phyloP scores from a whole-genome alignment of 148 eudicot species.

The Rheum nobile region DNA sequence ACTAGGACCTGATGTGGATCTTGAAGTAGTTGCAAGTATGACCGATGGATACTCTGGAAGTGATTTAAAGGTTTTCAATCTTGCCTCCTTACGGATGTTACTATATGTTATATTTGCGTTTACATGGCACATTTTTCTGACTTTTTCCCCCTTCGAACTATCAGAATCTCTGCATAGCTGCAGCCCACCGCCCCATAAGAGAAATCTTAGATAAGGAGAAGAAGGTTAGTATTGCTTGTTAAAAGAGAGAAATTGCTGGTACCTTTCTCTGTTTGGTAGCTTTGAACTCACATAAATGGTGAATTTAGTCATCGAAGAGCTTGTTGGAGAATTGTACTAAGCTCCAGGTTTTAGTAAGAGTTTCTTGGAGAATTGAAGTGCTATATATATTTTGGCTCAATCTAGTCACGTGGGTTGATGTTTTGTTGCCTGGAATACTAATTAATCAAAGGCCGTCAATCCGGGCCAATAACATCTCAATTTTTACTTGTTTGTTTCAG shows the following conservation, averaged over 20 bases:
- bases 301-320: too few species aligned
- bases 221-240: background rate
- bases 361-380: background rate
- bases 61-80: slow-evolving; percentile 58
- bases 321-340: too few species aligned
- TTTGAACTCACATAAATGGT: too few species aligned
- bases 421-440: background rate
- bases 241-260: background rate
- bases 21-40: slow-evolving; percentile 64
- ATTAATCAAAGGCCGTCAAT: background rate
- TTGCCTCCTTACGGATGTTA: too few species aligned
- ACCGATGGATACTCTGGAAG: slow-evolving; percentile 96
- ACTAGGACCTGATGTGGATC: slow-evolving; percentile 24
- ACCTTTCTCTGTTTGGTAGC: too few species aligned
- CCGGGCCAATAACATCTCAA: background rate
- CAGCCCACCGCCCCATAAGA: slow-evolving; percentile 9
- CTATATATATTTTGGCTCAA: background rate
- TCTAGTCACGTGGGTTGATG: background rate
- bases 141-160: background rate
- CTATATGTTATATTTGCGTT: too few species aligned
- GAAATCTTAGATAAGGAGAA: slow-evolving; percentile 8
- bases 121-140: background rate
- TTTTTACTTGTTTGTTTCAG: background rate
- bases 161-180: slow-evolving; percentile 9
- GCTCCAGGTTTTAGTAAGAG: background rate